Evolutionary conservation across 225 moss, liverwort and hornwort genomes (phyloP), one percentile per base, ranked within the genome.

Genomic region (Climacium dendroides): DNA sequence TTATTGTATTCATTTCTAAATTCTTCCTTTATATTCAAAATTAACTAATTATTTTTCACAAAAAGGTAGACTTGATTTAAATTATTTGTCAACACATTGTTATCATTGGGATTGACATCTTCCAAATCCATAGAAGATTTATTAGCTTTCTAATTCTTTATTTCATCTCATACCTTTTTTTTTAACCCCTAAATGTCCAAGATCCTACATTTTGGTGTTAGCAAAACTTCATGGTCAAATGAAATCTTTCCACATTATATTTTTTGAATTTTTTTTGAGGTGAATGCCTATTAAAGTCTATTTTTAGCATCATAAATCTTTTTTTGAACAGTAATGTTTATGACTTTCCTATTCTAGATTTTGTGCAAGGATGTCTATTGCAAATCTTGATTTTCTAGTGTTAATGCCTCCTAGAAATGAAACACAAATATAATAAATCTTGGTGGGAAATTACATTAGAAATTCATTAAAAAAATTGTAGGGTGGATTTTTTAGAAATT

Each of bases 391-490:
- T 35, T 19, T 19, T 65, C 0, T n/a, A 6, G 6, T n/a, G 11
- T 6, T 20, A 11, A 66, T 0, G 4, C 1, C 10, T 66, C 4
- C n/a, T n/a, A 1, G 3, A 70, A 26, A 15, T 41, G 41, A 70
- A 2, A 25, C 5, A 24, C 5, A 70, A 41, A 70, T 70, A 41
- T 7, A 24, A 25, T 16, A 10, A 71, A 41, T 25, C 1, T 14
- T 3, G 1, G 13, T 4, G 5, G 3, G 0, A n/a, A 6, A 37
- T 41, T 70, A 15, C 15, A 41, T 41, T 25, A 5, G 3, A 41
- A 41, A 41, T 41, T 24, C 15, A 15, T 72, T 11, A 29, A 29
- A 2, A 47, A 11, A 3, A 26, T 28, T 43, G 2, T 28, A 16
- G 10, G 45, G 45, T 28, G 4, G 2, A 29, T 72, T 45, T 47